Evolutionary conservation across 192 early-diverging fungal genomes (phyloP), one percentile per base, ranked within the genome.

Genomic region (Gigaspora rosea): DNA sequence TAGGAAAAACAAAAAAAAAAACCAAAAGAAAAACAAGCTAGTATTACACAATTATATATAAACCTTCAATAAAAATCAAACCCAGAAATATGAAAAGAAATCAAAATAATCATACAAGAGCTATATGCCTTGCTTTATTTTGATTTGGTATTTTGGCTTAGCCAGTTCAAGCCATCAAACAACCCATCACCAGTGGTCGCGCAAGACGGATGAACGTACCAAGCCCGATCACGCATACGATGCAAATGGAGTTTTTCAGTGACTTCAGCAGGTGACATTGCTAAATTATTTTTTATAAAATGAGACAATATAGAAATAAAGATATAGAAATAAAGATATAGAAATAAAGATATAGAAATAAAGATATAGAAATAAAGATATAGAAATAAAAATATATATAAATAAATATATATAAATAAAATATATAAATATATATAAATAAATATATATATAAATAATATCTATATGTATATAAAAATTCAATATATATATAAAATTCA

Each of bases 261-360:
- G 61, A 99, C 91, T 82, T 99, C 96, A 61, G 95, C 93, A 9
- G 93, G 94, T 12, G 94, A 92, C 94, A 97, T 96, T n/a, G 95
- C 96, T 86, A 77, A 41, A 41, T 33, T 27, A 72, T 56, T 56
- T 18, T n/a, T 56, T 52, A 56, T 27, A 8, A 8, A 41, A 41
- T 41, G 3, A n/a, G n/a, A n/a, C n/a, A n/a, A n/a, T n/a, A n/a
- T n/a, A n/a, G n/a, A 41, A 41, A 41, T 41, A 6, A 3, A 6
- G 0, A 41, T 41, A 41, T 41, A 41, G 41, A 41, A 41, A 41
- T 7, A 41, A 7, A 41, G n/a, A 65, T 11, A 66, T 47, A 12
- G 61, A 71, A 8, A 32, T 71, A n/a, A n/a, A n/a, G n/a, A 72
- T 3, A 78, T 9, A n/a, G 62, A 56, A 48, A 50, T 36, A n/a